Conservation (phyloP, 2,329 filamentous ascomycete species). For the Ophiostoma sp. region DNA sequence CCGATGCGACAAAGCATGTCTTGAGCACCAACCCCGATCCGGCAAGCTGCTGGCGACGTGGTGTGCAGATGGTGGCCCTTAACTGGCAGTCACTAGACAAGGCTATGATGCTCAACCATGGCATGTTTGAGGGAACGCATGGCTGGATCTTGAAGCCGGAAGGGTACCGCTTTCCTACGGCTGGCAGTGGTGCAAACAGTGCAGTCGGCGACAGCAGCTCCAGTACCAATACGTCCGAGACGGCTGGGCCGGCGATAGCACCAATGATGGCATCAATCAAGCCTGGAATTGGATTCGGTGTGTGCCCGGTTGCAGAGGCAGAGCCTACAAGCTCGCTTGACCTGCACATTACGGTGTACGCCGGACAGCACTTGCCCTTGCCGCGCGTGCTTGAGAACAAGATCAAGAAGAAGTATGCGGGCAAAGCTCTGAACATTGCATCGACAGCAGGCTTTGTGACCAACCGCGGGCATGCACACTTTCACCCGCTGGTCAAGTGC, state of each 20-base stretch:
- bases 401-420: conserved; percentile 15
- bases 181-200: conserved; percentile 31
- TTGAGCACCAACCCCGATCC: conserved; percentile 94
- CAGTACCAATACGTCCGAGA: conserved; percentile 23
- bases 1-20: conserved; percentile 64
- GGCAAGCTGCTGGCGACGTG: conserved; percentile 82
- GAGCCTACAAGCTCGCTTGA: conserved; percentile 53
- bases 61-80: conserved; percentile 94
- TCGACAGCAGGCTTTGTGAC: conserved; percentile 30
- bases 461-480: conserved; percentile 40
- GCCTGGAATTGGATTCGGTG: not conserved
- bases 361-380: conserved; percentile 67
- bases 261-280: not conserved
- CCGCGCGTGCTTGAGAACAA: conserved; percentile 38
- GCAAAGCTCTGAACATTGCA: conserved; percentile 23
- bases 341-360: conserved; percentile 65
- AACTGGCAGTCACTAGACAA: conserved; percentile 97
- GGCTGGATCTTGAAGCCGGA: conserved; percentile 84
- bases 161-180: conserved; percentile 55
- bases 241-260: not conserved
- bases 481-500: conserved; percentile 71
- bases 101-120: conserved; percentile 93
- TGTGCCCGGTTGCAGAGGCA: conserved; percentile 41
- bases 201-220: conserved; percentile 34
- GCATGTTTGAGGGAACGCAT: conserved; percentile 83